A percentile compares a stretch with the other conserved stretches of the same genome.
phyloP scores from a whole-genome alignment of 345 rosid genomes.

The Arabis hirsuta region DNA sequence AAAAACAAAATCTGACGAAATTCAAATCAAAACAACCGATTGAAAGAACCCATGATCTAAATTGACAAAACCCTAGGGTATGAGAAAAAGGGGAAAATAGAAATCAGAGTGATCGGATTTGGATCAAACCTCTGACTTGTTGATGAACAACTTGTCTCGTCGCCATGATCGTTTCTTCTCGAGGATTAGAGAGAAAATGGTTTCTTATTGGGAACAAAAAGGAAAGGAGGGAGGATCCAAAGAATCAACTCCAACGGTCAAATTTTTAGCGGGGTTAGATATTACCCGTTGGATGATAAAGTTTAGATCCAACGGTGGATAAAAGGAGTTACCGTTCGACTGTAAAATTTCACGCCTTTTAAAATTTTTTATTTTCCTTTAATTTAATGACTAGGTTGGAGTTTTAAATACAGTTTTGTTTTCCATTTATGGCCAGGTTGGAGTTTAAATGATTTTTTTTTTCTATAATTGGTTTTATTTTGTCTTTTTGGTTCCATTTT shows the following conservation, averaged over 20 bases:
- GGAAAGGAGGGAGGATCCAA: slow-evolving; percentile 32
- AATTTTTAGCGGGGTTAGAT: slow-evolving; percentile 15
- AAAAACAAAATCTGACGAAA: no score
- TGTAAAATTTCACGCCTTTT: neutral
- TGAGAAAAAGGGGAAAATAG: neutral
- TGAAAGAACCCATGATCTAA: neutral
- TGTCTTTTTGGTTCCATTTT: neutral
- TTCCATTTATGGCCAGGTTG: neutral
- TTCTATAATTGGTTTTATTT: neutral
- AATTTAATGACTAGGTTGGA: neutral
- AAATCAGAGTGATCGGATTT: neutral
- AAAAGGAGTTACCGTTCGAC: slow-evolving; percentile 19
- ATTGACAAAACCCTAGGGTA: neutral
- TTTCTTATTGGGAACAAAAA: slow-evolving; percentile 13
- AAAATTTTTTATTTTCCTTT: neutral
- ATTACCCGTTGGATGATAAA: slow-evolving; percentile 37
- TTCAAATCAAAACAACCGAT: neutral
- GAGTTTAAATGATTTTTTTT: neutral
- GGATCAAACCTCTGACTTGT: slow-evolving; percentile 28
- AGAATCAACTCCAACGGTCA: slow-evolving; percentile 41
- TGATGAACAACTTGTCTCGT: slow-evolving; percentile 35
- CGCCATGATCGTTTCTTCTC: slow-evolving; percentile 30
- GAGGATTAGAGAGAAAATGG: neutral
- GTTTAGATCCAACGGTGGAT: slow-evolving; percentile 36
- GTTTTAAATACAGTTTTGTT: slow-evolving; percentile 5